Evolutionary conservation across 148 eudicot species (phyloP), one percentile per base, ranked within the genome.

Genomic region (Cornus florida): DNA sequence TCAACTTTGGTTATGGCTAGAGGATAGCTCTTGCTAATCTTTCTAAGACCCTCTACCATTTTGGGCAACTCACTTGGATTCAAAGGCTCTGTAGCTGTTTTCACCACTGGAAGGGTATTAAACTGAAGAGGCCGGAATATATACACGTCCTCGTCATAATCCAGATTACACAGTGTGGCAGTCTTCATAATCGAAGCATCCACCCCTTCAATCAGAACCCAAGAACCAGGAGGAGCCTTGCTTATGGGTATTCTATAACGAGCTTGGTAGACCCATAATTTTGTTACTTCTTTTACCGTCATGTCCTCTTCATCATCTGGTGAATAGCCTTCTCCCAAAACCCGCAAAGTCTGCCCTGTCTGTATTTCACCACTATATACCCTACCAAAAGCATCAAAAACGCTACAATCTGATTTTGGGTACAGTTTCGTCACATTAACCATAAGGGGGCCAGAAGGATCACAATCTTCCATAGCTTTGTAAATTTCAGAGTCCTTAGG

Each of bases 281-380:
- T 97, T 35, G 99, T 91, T n/a, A 97, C 97, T 86, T 97, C 99
- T 84, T 97, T 97, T 73, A 86, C 88, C n/a, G 98, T 91, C 99
- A 92, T 94, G 87, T 97, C 99, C 87, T 97, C 99, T 82, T 97
- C 99, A 80, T 97, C 99, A 80, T 97, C 99, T 0, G 99, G 99
- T 43, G 99, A 97, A 87, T 92, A 97, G 19, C 99, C 99, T 87
- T 97, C 99, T 78, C 99, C 99, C 79, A 97, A 78, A 10, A 97
- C 99, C 80, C 95, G 93, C 22, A 97, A 92, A 72, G 93, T 85
- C 84, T 97, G 99, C 20, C 99, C 99, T 10, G 94, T 90, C 88
- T 91, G 94, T 72, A 97, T 75, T 75, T 80, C 90, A 65, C 99
- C 99, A 73, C 99, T 97, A 80, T 97, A 97, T n/a, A 94, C 97